These are phyloP conservation scores for Penstemon newberryi DNA, from an alignment of 257 asterid species.

Conservation along the genomic window DNA sequence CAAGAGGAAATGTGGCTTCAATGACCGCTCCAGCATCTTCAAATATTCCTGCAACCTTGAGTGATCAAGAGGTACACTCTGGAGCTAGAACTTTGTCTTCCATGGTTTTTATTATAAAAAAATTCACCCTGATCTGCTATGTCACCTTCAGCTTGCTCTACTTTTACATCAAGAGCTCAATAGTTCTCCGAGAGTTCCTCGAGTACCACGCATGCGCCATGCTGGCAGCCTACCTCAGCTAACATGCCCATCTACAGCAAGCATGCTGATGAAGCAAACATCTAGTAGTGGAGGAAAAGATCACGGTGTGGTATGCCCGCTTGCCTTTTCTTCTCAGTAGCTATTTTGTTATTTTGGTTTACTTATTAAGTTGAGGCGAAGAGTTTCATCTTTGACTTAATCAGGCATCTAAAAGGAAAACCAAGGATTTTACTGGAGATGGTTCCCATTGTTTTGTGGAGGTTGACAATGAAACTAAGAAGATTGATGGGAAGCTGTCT, in stretches of 20 bases:
- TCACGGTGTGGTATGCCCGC: constrained; percentile 54
- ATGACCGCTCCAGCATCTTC: constrained; percentile 57
- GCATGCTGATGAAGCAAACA: constrained; percentile 69
- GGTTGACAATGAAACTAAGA: constrained; percentile 62
- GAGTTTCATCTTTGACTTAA: constrained; percentile 21
- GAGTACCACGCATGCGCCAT: constrained; percentile 96
- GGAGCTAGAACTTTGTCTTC: neutral
- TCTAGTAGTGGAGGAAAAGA: constrained; percentile 79
- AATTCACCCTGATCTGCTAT: constrained; percentile 20
- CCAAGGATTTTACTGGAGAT: constrained; percentile 66
- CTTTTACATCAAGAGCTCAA: constrained; percentile 96
- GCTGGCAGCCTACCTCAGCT: constrained; percentile 92
- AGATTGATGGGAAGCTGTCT: constrained; percentile 50
- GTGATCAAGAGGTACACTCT: constrained; percentile 88
- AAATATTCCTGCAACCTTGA: constrained; percentile 64
- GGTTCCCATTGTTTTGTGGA: constrained; percentile 51
- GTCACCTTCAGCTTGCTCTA: constrained; percentile 75
- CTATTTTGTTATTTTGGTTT: constrained; percentile 25
- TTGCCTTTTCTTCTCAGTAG: constrained; percentile 19
- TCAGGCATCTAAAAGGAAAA: constrained; percentile 71
- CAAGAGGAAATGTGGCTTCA: constrained; percentile 57
- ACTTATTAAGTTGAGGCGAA: constrained; percentile 14
- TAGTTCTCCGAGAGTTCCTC: constrained; percentile 97
- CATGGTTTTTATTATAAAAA: constrained; percentile 12
- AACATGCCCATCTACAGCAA: constrained; percentile 67